phyloP scores from a whole-genome alignment of 148 eudicot genomes.

The Rhododendron simsii region DNA sequence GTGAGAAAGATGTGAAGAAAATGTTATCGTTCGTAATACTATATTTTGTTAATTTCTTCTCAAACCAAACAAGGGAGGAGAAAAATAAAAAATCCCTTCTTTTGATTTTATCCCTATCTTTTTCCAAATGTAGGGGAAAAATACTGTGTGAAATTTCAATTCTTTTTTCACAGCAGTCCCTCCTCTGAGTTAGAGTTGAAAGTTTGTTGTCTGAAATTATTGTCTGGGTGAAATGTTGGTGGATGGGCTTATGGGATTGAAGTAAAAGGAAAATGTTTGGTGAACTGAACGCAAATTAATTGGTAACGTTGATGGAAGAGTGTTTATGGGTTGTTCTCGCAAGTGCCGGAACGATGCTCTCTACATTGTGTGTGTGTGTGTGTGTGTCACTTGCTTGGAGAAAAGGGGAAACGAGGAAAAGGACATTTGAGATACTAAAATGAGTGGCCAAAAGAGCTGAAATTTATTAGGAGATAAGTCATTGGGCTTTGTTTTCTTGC shows the following conservation, averaged over 20 bases:
- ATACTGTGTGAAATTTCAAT: not conserved
- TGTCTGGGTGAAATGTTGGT: not conserved
- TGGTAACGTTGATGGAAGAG: not conserved
- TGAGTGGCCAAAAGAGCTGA: not conserved
- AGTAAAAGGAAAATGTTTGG: not conserved
- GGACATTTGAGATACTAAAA: slow-evolving; percentile 6
- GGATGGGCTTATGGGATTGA: not conserved
- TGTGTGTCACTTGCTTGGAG: not conserved
- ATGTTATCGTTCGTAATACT: not conserved
- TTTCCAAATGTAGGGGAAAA: not conserved
- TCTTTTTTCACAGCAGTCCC: not conserved
- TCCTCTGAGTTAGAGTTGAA: slow-evolving; percentile 1
- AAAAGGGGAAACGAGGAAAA: not conserved
- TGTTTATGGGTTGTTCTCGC: not conserved
- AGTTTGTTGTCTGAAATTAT: not conserved
- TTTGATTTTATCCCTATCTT: not conserved
- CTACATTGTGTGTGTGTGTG: not conserved
- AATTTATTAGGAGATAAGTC: not conserved
- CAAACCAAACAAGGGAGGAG: not conserved
- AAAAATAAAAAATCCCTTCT: not conserved
- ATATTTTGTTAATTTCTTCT: not conserved
- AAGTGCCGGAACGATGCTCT: not conserved
- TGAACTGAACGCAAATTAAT: not conserved
- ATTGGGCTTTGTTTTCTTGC: not conserved
- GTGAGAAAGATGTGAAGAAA: not conserved